These are phyloP conservation scores for Phaseolus lunatus DNA, from an alignment of 306 rosid genomes.

Conservation along the genomic window DNA sequence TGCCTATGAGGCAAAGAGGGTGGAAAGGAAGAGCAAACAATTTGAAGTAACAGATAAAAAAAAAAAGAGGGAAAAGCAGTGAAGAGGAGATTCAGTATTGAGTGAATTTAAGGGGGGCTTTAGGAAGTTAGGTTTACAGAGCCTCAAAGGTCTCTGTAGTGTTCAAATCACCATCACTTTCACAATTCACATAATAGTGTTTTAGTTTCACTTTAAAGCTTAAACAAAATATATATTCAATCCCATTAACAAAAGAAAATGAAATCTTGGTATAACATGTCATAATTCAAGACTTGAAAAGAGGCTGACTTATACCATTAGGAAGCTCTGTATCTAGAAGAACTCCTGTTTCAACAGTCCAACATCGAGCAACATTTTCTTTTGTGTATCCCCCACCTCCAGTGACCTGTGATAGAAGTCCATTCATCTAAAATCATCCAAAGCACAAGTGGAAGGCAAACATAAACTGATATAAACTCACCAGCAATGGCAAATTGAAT, in stretches of 20 bases:
- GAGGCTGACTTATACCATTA: slow-evolving; percentile 64
- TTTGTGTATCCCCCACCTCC: slow-evolving; percentile 99
- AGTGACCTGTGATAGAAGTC: slow-evolving; percentile 71
- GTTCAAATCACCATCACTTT: not conserved
- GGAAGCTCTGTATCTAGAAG: slow-evolving; percentile 95
- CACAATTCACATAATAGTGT: slow-evolving; percentile 9
- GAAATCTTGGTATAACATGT: slow-evolving; percentile 12
- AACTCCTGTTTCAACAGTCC: slow-evolving; percentile 97
- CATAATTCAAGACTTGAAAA: slow-evolving; percentile 27
- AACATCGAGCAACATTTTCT: slow-evolving; percentile 99
- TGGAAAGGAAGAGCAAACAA: not conserved
- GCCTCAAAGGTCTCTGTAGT: not conserved
- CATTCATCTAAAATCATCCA: slow-evolving; percentile 34
- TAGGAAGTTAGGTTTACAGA: not conserved
- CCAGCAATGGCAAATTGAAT: slow-evolving; percentile 95
- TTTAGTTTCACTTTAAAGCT: not conserved
- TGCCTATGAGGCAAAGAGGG: not conserved
- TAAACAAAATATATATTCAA: slow-evolving; percentile 20
- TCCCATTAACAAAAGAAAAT: slow-evolving; percentile 34
- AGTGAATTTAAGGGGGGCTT: not conserved
- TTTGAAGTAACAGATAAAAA: not conserved
- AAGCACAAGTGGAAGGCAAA: slow-evolving; percentile 37
- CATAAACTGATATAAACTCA: slow-evolving; percentile 49
- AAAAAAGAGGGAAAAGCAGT: not conserved
- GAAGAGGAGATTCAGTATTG: not conserved